phyloP scores from a whole-genome alignment of 139 green algal genomes.

The Protoeuglena noctilucae region DNA sequence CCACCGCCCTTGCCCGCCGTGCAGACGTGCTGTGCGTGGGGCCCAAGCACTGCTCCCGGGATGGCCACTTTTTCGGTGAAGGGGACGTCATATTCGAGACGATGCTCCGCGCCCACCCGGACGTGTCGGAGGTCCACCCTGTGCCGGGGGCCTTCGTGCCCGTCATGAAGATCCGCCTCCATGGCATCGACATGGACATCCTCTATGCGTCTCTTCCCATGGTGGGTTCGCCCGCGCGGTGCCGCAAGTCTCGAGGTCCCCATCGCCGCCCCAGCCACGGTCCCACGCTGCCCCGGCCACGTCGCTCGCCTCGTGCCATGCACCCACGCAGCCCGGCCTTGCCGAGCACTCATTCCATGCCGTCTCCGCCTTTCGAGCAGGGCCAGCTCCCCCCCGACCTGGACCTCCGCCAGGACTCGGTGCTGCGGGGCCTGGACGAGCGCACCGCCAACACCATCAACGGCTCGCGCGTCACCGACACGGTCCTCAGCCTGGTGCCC shows the following conservation, averaged over 20 bases:
- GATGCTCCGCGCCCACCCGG: slow-evolving; percentile 24
- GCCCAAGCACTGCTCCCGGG: slow-evolving; percentile 28
- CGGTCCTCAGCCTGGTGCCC: slow-evolving; percentile 52
- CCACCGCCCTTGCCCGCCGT: too few species aligned
- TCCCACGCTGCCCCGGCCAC: too few species aligned
- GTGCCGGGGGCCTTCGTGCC: slow-evolving; percentile 81
- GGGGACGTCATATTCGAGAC: slow-evolving; percentile 41
- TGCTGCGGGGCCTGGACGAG: slow-evolving; percentile 76
- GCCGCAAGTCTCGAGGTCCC: too few species aligned
- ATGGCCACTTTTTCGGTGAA: slow-evolving; percentile 79
- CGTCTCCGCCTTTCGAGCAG: too few species aligned
- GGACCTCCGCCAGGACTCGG: slow-evolving; percentile 32
- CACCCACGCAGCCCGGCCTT: too few species aligned
- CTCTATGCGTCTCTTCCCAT: background rate
- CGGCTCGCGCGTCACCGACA: slow-evolving; percentile 76
- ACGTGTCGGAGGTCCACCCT: slow-evolving; percentile 56
- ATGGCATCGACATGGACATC: slow-evolving; percentile 50
- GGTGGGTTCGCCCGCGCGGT: too few species aligned
- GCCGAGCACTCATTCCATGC: too few species aligned
- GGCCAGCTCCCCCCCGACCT: too few species aligned
- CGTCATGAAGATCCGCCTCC: slow-evolving; percentile 77
- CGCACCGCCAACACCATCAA: slow-evolving; percentile 65
- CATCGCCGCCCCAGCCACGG: too few species aligned
- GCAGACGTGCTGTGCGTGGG: slow-evolving; percentile 89
- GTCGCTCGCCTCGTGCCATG: too few species aligned